Evolutionary conservation across 129 eudicot genomes (phyloP), one percentile per base, ranked within the genome.

Genomic region (Arctium lappa): DNA sequence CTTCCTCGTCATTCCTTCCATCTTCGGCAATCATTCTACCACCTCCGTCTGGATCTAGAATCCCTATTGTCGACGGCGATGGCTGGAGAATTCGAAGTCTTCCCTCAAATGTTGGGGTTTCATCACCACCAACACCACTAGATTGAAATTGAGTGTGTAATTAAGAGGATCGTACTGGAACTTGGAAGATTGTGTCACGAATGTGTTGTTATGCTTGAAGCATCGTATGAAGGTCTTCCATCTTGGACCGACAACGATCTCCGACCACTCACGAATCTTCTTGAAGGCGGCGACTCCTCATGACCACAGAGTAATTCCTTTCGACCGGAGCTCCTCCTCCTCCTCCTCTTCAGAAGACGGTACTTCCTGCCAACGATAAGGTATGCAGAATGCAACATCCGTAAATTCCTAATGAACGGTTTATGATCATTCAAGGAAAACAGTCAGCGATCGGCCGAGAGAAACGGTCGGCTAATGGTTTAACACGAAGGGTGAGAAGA

Each of bases 211-310:
- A 56, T 89, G 86, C 39, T 92, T 94, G 80, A 94, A 92, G n/a
- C 97, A 93, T 16, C 98, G 90, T 13, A 93, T 93, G 82, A 93
- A 91, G 0, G 97, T 93, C 82, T 93, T 93, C 97, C 97, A 93
- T 74, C 62, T 65, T 3, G 97, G 97, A 1, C 97, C 97, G 80
- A 93, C 97, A 13, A 86, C 86, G 80, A 93, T 89, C 87, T 93
- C 97, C 62, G 97, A 93, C 97, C 97, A 93, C 79, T 93, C 95
- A 0, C 95, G 89, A 11, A 91, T 53, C 79, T 89, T 93, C 87
- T 81, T 89, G 44, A 93, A 76, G 6, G 93, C 86, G 80, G 71
- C 69, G 40, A 91, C 44, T n/a, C 93, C 91, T 15, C 86, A 85
- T 42, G 87, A 74, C 93, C 95, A 89, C 9, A 89, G 70, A 1